Conservation (phyloP, 2,329 filamentous ascomycete species). For the Alternaria sp. region DNA sequence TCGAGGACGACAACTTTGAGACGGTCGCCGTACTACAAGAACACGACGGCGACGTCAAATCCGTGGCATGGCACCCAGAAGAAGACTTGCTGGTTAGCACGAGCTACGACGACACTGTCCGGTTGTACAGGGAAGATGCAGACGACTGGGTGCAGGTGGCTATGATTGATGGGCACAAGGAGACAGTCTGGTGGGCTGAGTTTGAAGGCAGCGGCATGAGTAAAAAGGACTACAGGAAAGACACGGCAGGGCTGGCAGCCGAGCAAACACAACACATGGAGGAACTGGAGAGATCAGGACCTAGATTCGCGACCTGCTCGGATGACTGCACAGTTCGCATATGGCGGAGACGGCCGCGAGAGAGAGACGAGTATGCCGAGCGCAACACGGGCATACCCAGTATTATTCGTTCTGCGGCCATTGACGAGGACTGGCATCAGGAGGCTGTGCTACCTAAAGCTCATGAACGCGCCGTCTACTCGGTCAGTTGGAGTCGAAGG, state of each 20-base stretch:
- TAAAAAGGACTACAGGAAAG: conserved; percentile 33
- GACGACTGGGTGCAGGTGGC: conserved; percentile 95
- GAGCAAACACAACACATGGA: conserved; percentile 48
- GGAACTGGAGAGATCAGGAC: conserved; percentile 52
- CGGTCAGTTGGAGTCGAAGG: conserved; percentile 80
- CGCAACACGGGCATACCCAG: conserved; percentile 76
- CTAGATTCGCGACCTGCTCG: conserved; percentile 80
- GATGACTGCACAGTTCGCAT: conserved; percentile 82
- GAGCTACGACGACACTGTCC: conserved; percentile 93
- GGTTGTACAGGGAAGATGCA: conserved; percentile 87
- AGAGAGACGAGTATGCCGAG: conserved; percentile 55
- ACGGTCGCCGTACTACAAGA: conserved; percentile 94
- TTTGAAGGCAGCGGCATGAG: conserved; percentile 61
- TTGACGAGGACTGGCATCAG: conserved; percentile 85
- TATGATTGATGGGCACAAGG: conserved; percentile 78
- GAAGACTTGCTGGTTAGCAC: conserved; percentile 81
- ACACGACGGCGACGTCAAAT: conserved; percentile 95
- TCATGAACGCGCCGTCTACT: conserved; percentile 85
- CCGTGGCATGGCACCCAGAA: conserved; percentile 87
- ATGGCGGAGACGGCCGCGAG: conserved; percentile 73
- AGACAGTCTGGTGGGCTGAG: conserved; percentile 90
- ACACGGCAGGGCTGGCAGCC: conserved; percentile 38
- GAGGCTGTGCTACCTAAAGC: conserved; percentile 75
- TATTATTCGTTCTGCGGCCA: conserved; percentile 76
- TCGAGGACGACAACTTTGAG: conserved; percentile 95